Base-by-base conservation (phyloP, 106 monocot genomes). In the Agapanthus africanus region DNA sequence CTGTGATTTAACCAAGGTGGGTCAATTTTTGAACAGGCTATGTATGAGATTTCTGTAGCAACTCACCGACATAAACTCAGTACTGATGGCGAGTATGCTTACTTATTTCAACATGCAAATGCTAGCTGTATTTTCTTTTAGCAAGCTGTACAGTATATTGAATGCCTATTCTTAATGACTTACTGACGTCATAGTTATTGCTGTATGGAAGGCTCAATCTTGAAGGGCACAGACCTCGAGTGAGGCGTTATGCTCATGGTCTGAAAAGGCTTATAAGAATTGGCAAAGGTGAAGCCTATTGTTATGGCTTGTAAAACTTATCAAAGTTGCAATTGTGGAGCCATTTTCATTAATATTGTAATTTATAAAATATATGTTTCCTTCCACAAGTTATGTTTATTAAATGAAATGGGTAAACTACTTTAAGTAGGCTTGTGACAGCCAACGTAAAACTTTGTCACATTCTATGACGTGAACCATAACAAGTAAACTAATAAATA, bases 211-310 rank as follows among this genome's bases (percentile, higher is more conserved):
- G 95, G 77, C 73, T 97, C 54, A 87, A 97, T 75, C 81, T 97
- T 80, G 95, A 84, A 66, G 95, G 91, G 18, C 95, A 87, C 69
- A 79, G 95, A 61, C 91, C 72, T 21, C 73, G 89, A 40, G 87
- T 97, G 46, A 82, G 95, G 76, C 86, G 78, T 49, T 95, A 95
- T 82, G 91, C 95, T 27, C 79, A 83, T 75, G 94, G 80, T 46
- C 74, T 95, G 22, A 80, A 67, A 79, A 97, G 86, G 66, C 86
- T 97, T 21, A 77, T 92, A 71, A 80, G 73, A 77, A 97, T 89
- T 59, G 95, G 95, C 57, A 97, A 88, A 92, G 91, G 91, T 88
- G 42, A 91, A 44, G 21, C 64, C 57, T 71, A 40, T 7, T 54
- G 27, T 21, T 31, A 13, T 40, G 15, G 11, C 15, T 33, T 16